Base-by-base conservation (phyloP, 495 filamentous ascomycete species). In the Penicillium cataractarum region DNA sequence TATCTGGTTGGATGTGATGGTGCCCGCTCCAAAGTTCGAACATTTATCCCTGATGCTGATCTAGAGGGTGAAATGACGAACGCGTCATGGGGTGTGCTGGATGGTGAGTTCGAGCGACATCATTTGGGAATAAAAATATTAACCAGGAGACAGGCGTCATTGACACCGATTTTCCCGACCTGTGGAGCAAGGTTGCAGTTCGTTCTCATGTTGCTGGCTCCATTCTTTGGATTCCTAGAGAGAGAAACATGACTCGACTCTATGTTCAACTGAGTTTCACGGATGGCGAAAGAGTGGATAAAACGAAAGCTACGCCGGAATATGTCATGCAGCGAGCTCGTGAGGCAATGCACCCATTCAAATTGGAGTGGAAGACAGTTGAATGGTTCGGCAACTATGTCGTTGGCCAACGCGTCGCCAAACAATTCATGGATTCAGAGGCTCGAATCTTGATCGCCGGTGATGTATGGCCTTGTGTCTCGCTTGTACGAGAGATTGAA, bases 221-320 rank as follows among this genome's bases (percentile, higher is more conserved):
- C 15, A 87, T 92, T 60, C 85, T 92, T 75, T 88, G 90, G 56
- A 91, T 92, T 60, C 90, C 90, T 6, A 84, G 90, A 51, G 90
- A 92, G 72, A 76, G 87, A 39, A 86, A 86, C 66, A 87, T 92
- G 85, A 90, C 90, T 8, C 84, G 90, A 9, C 69, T 92, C 42
- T 92, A 92, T 69, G 89, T 92, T 61, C 88, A 92, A 75, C 81
- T 92, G 59, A 88, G 87, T 42, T 84, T 87, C 5, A 88, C 84
- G 6, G 85, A 89, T 51, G 76, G 81, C 13, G 86, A 90, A 58
- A 84, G 82, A 70, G 67, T 84, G 46, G 83, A 87, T 15, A 83
- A 84, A 49, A 80, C 84, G 56, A 86, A 84, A 9, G 85, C 87
- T 17, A 88, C 87, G 8, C 77, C 87, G 57, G 86, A 89, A 54